Base-by-base conservation (phyloP, 2,329 filamentous ascomycete genomes). In the Paecilomyces formosus region DNA sequence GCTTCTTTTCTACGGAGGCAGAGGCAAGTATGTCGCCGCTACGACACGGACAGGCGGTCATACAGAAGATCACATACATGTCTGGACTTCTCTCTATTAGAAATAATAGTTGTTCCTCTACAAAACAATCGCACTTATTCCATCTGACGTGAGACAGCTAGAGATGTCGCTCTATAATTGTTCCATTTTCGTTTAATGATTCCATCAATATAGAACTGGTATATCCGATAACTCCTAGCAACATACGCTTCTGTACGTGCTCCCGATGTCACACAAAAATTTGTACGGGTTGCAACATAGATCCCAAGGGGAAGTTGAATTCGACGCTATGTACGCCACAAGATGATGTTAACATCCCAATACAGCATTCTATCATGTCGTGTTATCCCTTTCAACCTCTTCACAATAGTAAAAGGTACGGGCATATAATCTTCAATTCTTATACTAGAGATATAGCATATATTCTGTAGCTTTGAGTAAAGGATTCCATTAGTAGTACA, bases 301-400 rank as follows among this genome's bases (percentile, higher is more conserved):
- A 6, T 26, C 6, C 24, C 24, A 26, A 26, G 6, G 24, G 6
- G 24, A 6, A 3, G 3, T 26, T 35, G 31, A 35, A 11, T 35
- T 35, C 9, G 4, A 35, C 4, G 11, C 31, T 35, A 35, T 12
- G 3, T 35, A 15, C 13, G 31, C 31, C 15, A 52, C 15, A 13
- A 22, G n/a, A 52, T n/a, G 49, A n/a, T 35, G 58, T 52, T 53
- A 56, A 50, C 35, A 55, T 52, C 58, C 49, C 30, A 30, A 39
- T 55, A 50, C 11, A 22, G 54, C 24, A 30, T 51, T 53, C 24
- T 6, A 26, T 26, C 24, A 1, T 3, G 24, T 4, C n/a, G n/a
- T n/a, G n/a, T n/a, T n/a, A n/a, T n/a, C n/a, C n/a, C 24, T 26
- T 26, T 26, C 24, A 26, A 3, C 24, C 24, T 26, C 24, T 26